Evolutionary conservation across 805 yeast species (phyloP).

Genomic region (Candida schatavii): DNA sequence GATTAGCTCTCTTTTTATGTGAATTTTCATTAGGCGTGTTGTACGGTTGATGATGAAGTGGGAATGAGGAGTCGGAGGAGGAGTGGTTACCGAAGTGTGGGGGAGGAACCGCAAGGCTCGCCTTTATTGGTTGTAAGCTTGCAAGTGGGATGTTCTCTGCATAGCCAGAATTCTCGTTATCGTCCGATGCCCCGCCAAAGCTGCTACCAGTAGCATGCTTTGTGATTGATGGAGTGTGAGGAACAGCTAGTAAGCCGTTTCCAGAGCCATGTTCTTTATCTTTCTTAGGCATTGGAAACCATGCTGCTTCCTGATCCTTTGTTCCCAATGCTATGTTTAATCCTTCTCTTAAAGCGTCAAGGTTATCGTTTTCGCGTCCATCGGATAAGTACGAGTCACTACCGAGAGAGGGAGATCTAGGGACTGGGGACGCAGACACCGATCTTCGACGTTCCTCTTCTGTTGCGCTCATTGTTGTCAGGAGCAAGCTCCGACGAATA

Average conservation of each 20-base stretch:
- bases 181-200: background rate
- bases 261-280: background rate
- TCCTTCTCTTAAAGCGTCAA: conserved; percentile 32
- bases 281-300: conserved; percentile 25
- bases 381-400: conserved; percentile 18
- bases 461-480: background rate
- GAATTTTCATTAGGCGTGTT: too few relatives aligned
- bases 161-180: conserved; percentile 5
- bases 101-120: background rate
- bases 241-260: too few relatives aligned
- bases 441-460: background rate
- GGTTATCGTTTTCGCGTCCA: conserved; percentile 26
- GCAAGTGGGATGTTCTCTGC: conserved; percentile 19
- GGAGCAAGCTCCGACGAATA: background rate
- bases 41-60: background rate
- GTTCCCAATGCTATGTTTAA: conserved; percentile 34
- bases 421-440: background rate
- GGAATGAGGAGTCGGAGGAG: background rate
- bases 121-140: conserved; percentile 4
- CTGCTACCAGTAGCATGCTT: background rate
- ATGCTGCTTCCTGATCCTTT: conserved; percentile 18
- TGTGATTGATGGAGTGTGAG: background rate
- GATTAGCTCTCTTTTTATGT: background rate
- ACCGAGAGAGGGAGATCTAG: background rate
- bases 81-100: background rate